These are phyloP conservation scores for Phytophthora capsici DNA, from an alignment of 352 stramenopile genomes.

Conservation along the genomic window DNA sequence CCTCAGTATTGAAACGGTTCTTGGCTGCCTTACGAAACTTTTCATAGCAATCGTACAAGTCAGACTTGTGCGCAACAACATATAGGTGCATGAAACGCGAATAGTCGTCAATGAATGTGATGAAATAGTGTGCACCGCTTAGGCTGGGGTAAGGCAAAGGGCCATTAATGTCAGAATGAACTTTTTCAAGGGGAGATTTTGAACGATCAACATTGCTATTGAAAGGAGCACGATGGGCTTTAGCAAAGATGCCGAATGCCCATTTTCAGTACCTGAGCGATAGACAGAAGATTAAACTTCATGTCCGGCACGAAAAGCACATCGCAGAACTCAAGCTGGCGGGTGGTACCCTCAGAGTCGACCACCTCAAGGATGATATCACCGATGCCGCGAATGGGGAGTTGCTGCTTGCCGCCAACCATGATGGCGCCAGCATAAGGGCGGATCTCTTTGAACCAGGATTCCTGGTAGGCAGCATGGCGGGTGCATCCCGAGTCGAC, in stretches of 20 bases:
- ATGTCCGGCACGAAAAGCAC: constrained; percentile 9
- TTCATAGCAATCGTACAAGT: constrained; percentile 4
- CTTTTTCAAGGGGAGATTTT: constrained; percentile 1
- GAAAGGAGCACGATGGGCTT: constrained; percentile 15
- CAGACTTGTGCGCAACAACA: neutral
- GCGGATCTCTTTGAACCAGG: constrained; percentile 18
- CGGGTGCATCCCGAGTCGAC: constrained; percentile 19
- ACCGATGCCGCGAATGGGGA: constrained; percentile 13
- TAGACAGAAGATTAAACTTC: constrained; percentile 21
- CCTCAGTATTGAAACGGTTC: no score
- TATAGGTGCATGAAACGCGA: constrained; percentile 11
- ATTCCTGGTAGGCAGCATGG: neutral
- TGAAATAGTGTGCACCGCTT: no score
- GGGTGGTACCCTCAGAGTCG: neutral
- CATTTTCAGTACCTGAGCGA: neutral
- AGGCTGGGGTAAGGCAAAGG: no score
- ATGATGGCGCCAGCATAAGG: constrained; percentile 4
- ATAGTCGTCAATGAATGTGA: constrained; percentile 15
- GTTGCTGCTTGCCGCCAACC: constrained; percentile 10
- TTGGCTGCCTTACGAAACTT: neutral
- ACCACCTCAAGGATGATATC: neutral
- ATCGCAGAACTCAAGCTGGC: neutral
- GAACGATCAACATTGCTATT: constrained; percentile 9
- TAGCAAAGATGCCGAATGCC: constrained; percentile 11
- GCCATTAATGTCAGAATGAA: no score